phyloP scores from a whole-genome alignment of 176 grass and related monocot species.

The Ensete ventricosum region DNA sequence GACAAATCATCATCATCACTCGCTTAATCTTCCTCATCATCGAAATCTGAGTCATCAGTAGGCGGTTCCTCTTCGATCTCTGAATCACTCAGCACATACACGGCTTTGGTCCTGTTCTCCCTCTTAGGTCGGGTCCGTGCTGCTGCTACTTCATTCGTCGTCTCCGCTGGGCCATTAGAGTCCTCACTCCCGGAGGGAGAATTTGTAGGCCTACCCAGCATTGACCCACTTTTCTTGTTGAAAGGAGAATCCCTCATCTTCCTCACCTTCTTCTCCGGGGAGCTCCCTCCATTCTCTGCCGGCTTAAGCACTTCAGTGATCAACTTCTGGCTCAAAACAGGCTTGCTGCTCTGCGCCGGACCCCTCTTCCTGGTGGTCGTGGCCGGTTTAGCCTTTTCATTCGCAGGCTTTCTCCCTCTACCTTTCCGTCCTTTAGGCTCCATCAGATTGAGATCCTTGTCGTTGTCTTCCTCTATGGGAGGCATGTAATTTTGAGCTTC shows the following conservation, averaged over 20 bases:
- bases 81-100: conserved; percentile 32
- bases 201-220: conserved; percentile 23
- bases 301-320: conserved; percentile 36
- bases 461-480: conserved; percentile 11
- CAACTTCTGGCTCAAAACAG: conserved; percentile 17
- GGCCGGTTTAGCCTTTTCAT: conserved; percentile 22
- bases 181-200: conserved; percentile 22
- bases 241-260: conserved; percentile 68
- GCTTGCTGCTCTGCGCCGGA: background rate
- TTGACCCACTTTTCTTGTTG: conserved; percentile 64
- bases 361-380: conserved; percentile 28
- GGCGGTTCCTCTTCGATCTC: conserved; percentile 42
- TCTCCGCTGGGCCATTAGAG: background rate
- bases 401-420: conserved; percentile 39
- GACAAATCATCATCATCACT: background rate
- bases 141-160: conserved; percentile 8
- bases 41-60: conserved; percentile 34
- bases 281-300: conserved; percentile 26
- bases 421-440: conserved; percentile 32
- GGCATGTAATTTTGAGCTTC: background rate
- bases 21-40: conserved; percentile 17
- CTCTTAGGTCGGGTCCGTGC: conserved; percentile 41
- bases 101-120: conserved; percentile 24
- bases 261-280: conserved; percentile 58
- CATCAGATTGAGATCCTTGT: conserved; percentile 14